Evolutionary conservation across 768 basidiomycete genomes (phyloP), one percentile per base, ranked within the genome.

Genomic region (Boletellus ananiceps): DNA sequence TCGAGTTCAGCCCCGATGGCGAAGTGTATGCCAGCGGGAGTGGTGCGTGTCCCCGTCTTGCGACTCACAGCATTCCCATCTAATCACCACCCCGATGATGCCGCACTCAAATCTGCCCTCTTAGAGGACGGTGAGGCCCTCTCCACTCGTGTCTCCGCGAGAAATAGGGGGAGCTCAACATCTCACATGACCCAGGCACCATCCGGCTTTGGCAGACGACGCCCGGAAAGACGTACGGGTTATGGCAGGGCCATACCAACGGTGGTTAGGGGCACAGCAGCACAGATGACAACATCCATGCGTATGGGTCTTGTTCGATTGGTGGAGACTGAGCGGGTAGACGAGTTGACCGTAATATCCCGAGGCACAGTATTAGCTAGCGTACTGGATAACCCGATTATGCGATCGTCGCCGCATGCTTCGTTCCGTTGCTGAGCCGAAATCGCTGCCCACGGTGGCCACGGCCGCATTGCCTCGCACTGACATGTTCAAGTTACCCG

Each of bases 131-230:
- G 88, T 84, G 53, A 67, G 81, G 57, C 3, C 44, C 29, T 47
- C 33, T 42, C 8, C 40, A 16, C 40, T 51, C 13, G 12, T 29
- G 46, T n/a, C 29, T 29, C 13, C 42, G 35, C 23, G 11, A 7
- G 8, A 21, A 27, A 38, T 1, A 29, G 11, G 29, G 29, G 29
- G 11, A 0, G 27, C 42, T 60, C 34, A 59, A 44, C 38, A 8
- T 25, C 38, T 45, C 38, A 31, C 35, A 33, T 54, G 35, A 46
- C 21, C 18, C 62, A 89, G 90, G 93, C 38, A 97, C 95, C 5
- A 95, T 98, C 61, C 84, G 95, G 39, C 73, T 98, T 47, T 97
- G 94, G 94, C 95, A 96, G 71, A 95, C 90, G n/a, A 91, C 83
- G 8, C 93, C 93, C 9, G 88, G 89, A 11, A 95, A 90, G 68